phyloP scores from a whole-genome alignment of 1,139 yeast genomes.

The Hyphopichia fennica region DNA sequence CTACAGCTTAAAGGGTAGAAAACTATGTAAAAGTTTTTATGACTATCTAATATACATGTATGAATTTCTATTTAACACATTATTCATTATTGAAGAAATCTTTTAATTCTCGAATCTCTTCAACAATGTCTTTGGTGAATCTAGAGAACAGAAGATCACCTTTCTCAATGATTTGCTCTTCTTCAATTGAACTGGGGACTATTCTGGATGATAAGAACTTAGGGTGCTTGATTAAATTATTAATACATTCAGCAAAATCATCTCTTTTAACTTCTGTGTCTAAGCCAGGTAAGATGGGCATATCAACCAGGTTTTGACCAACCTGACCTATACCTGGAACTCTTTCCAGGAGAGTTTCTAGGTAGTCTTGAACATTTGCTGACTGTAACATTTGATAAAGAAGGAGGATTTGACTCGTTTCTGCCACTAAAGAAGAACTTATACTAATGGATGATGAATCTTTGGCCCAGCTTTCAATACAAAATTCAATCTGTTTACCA shows the following conservation, averaged over 20 bases:
- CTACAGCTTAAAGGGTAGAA: not conserved
- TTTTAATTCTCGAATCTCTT: conserved; percentile 57
- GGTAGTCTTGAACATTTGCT: conserved; percentile 47
- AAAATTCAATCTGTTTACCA: conserved; percentile 60
- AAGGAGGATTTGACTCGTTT: conserved; percentile 75
- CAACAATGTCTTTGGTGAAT: conserved; percentile 51
- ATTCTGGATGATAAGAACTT: conserved; percentile 74
- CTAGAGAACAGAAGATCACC: conserved; percentile 41
- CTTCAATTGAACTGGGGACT: conserved; percentile 63
- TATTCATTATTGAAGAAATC: conserved; percentile 20
- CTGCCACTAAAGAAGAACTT: conserved; percentile 67
- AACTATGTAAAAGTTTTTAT: not conserved
- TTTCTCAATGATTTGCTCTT: conserved; percentile 50
- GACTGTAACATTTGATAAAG: conserved; percentile 59
- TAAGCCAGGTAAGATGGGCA: conserved; percentile 57
- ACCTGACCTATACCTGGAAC: conserved; percentile 3
- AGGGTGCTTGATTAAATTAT: conserved; percentile 80
- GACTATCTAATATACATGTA: not conserved
- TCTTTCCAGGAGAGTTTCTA: conserved; percentile 10
- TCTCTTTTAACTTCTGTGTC: conserved; percentile 58
- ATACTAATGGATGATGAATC: conserved; percentile 55
- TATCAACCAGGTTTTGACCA: conserved; percentile 19
- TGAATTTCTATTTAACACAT: no score
- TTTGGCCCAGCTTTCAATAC: conserved; percentile 70
- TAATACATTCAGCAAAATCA: conserved; percentile 57